Base-by-base conservation (phyloP, 2,329 filamentous ascomycete genomes). In the Arthrobotrys iridis region DNA sequence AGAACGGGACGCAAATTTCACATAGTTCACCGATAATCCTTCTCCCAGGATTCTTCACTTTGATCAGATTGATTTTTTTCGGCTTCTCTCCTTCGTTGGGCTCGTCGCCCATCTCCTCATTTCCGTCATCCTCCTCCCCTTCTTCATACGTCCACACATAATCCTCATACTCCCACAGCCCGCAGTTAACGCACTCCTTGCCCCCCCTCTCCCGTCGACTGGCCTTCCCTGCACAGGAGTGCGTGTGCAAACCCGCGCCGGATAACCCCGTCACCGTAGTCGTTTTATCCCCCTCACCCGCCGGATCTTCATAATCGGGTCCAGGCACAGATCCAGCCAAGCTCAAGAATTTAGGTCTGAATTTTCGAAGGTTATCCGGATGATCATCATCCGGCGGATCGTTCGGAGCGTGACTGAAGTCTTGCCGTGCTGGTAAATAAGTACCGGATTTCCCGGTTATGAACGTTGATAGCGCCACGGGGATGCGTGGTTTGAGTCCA, bases 111-210 rank as follows among this genome's bases (percentile, higher is more conserved):
- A 45, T 50, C 28, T 46, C 41, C 3, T 30, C 59, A 26, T 37
- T 30, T 24, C 22, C 50, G 15, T 15, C 37, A 7, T 35, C 30
- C 5, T 62, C 10, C 18, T 24, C 11, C 52, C 50, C 6, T 35
- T 43, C 15, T 6, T 30, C 26, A 4, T 28, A 55, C 15, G 30
- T 50, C 30, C 24, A 71, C 4, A 46, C 18, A 13, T 70, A 76
- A n/a, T 48, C 58, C 37, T 76, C 59, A 26, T 62, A 63, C 35
- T 76, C 72, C 72, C 72, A 76, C 13, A 76, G 26, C 6, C 65
- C 72, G 26, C 72, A 76, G 40, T 76, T 76, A 4, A 55, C 37
- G 28, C 72, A 76, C 4, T 22, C 46, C 22, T 65, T 46, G 13
- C 65, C 71, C 2, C 72, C 72, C 5, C 6, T 22, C 24, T 65